Evolutionary conservation across 2,329 filamentous ascomycete species (phyloP), one percentile per base, ranked within the genome.

Genomic region (Scortechinia acanthostroma): DNA sequence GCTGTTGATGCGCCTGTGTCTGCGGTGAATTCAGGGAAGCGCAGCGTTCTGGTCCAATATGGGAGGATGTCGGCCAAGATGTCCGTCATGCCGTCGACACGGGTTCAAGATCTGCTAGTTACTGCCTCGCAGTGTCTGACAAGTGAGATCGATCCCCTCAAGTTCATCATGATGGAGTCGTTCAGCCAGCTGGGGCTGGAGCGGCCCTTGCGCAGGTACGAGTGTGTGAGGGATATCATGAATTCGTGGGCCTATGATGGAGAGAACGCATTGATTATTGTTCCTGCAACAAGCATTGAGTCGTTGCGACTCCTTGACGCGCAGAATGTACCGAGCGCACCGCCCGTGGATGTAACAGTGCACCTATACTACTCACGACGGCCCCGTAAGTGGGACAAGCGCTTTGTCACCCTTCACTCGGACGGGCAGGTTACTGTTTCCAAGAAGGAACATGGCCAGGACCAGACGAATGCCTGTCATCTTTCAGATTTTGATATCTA

Each of bases 401-500:
- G 74, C 20, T 76, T 65, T 51, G 61, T 83, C 44, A 75, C 69
- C 1, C 56, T 84, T n/a, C 69, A 71, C 6, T 54, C 69, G 2
- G 77, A 82, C 49, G 80, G 80, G 2, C 79, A 83, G 50, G 61
- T 83, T 14, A 61, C 71, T 4, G 59, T 74, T 42, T 68, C 74
- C 21, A 81, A 80, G 55, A 77, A 73, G 46, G 65, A 72, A 21
- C 57, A 58, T 6, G 58, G 62, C 2, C 71, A 76, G 51, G 71
- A 77, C 15, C 53, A 61, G 15, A 65, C 65, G 14, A 80, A 76
- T 50, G 67, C 81, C 16, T 83, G 77, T 55, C 78, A 83, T 57
- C 54, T 84, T 35, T 80, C 77, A 2, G 80, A 83, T 52, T 84
- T 80, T 55, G 80, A 84, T 51, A 76, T 83, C 43, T 84, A 83